Base-by-base conservation (phyloP, 1,139 yeast genomes). In the Sugiyamaella sp. region DNA sequence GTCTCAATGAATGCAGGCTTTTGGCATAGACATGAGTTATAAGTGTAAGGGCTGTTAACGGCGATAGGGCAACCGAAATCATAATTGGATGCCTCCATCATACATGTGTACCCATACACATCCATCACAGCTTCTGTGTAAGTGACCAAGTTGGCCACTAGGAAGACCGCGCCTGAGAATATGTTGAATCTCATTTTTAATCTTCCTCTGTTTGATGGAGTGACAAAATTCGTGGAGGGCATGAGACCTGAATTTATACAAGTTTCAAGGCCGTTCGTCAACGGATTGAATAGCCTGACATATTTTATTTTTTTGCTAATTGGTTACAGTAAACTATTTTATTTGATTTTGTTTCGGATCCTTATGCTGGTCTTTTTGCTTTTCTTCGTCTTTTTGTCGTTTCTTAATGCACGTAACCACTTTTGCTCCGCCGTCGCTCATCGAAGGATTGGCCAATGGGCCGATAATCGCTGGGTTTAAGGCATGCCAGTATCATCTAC, bases 21-120 rank as follows among this genome's bases (percentile, higher is more conserved):
- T 2, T 24, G 21, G 32, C 60, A 57, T 19, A 54, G 38, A 32
- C 60, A 57, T n/a, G 46, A 22, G 8, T 51, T 58, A 21, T 17
- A 19, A 21, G n/a, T 16, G 21, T 48, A 48, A 17, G 41, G 41
- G n/a, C 20, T 42, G n/a, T n/a, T n/a, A n/a, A 32, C 12, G 5
- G 12, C 24, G 4, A 14, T 3, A 20, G 47, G 27, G 20, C 55
- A 52, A 8, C 55, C 52, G 29, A 42, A 52, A 27, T 48, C 19
- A 37, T 35, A 52, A 12, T 6, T 35, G 12, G 47, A 25, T n/a
- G 54, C 46, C 12, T 32, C 38, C n/a, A 19, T 19, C n/a, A 46
- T 39, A 42, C 51, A 48, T 9, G 41, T 40, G 21, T 48, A 48
- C 3, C 51, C 51, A 22, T 48, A 41, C 5, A 41, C 41, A 41